Evolutionary conservation across 192 early-diverging fungal genomes (phyloP).

Genomic region (Spizellomyces sp.): DNA sequence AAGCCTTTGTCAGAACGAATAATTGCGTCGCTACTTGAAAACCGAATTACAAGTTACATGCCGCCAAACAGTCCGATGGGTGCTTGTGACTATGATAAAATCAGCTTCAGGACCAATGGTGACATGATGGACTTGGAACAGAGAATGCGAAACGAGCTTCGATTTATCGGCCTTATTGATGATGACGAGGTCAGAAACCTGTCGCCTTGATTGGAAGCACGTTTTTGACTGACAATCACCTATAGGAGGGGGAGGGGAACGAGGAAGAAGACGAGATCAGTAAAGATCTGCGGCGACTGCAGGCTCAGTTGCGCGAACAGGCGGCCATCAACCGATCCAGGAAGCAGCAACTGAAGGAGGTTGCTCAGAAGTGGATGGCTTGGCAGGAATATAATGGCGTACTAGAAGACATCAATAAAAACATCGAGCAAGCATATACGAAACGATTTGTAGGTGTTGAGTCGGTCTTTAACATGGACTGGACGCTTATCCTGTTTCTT

Average conservation of each 20-base stretch:
- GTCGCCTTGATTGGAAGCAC: background rate
- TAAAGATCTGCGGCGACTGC: constrained; percentile 59
- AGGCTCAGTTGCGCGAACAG: constrained; percentile 74
- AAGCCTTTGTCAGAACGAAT: constrained; percentile 82
- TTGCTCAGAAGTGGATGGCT: constrained; percentile 72
- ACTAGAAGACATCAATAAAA: constrained; percentile 84
- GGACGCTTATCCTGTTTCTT: background rate
- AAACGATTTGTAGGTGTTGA: constrained; percentile 75
- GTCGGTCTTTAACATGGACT: background rate
- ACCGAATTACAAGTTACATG: constrained; percentile 45
- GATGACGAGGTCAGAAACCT: constrained; percentile 70
- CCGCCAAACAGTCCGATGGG: background rate
- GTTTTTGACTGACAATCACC: too few relatives aligned
- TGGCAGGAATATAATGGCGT: constrained; percentile 88
- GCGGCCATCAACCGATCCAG: constrained; percentile 66
- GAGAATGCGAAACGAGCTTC: constrained; percentile 77
- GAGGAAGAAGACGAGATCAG: constrained; percentile 49
- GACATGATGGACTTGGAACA: constrained; percentile 78
- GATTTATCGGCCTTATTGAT: constrained; percentile 78
- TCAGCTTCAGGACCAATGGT: constrained; percentile 2
- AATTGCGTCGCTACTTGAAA: constrained; percentile 61
- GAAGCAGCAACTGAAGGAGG: constrained; percentile 65
- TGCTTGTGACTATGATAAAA: background rate
- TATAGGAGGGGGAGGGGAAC: too few relatives aligned
- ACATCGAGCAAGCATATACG: constrained; percentile 84